These are phyloP conservation scores for Centaurea solstitialis DNA, from an alignment of 129 eudicot genomes.

Conservation along the genomic window DNA sequence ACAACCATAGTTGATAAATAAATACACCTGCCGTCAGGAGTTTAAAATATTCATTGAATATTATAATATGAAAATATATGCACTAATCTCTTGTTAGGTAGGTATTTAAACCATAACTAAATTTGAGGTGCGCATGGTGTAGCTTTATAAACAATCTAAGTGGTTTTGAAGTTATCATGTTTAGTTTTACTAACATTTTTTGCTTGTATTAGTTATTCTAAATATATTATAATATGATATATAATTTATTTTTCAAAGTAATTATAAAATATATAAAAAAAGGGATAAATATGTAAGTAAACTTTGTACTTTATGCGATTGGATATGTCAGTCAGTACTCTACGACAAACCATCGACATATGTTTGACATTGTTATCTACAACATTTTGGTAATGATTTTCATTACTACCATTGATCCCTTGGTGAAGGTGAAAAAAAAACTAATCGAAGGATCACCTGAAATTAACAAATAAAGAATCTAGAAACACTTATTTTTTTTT, in stretches of 20 bases:
- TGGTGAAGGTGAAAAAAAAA: neutral
- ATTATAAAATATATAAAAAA: too few relatives aligned
- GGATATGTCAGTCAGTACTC: neutral
- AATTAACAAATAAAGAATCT: too few relatives aligned
- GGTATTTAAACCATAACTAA: neutral
- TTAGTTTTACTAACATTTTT: neutral
- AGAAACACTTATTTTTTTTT: too few relatives aligned
- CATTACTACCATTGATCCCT: neutral
- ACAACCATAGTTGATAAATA: neutral
- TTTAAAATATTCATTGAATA: neutral
- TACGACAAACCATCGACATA: too few relatives aligned
- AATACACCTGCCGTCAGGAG: neutral
- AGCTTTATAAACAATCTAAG: slow-evolving; percentile 2
- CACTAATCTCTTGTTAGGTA: neutral
- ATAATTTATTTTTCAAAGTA: neutral
- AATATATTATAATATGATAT: neutral
- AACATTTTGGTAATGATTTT: too few relatives aligned
- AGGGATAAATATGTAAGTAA: neutral
- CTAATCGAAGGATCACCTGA: neutral
- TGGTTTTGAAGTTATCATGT: neutral
- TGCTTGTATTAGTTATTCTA: neutral
- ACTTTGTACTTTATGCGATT: too few relatives aligned
- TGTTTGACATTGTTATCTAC: neutral
- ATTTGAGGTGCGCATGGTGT: neutral
- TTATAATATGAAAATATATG: neutral